Evolutionary conservation across 768 basidiomycete genomes (phyloP), one percentile per base, ranked within the genome.

Genomic region (Sarcodon aspratus): DNA sequence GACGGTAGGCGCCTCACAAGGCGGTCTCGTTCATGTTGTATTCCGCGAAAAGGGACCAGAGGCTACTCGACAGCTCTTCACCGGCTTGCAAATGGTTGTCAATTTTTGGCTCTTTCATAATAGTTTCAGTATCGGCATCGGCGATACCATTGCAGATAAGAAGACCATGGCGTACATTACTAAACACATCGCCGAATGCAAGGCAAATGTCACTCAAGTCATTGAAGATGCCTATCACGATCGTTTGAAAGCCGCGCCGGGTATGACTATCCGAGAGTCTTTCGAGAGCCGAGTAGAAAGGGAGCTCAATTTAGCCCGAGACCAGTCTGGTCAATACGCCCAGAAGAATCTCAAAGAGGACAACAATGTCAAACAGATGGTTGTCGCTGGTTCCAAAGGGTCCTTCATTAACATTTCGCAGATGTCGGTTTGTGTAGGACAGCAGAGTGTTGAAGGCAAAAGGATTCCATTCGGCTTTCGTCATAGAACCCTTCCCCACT

Each of bases 291-390:
- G 77, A 58, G 92, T 97, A 45, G 90, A 96, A 59, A 80, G 80
- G 27, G 80, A 91, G 62, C 78, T 99, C 58, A 97, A 99, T 63
- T 71, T 84, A 65, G 96, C 95, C 55, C 92, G 94, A 74, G 96
- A 98, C 61, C 78, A 79, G 44, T 92, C 92, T 31, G 96, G 96
- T 72, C 91, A 92, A 62, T 88, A 84, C 42, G 95, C 94, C n/a
- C 92, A 98, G 69, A 85, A 92, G 69, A 85, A 85, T 61, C 72
- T 98, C 76, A 98, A 98, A 75, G 90, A 91, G 64, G 94, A 96
- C 69, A 98, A 99, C 74, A 97, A 98, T 58, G 94, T 98, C 71
- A 99, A 98, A 75, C 96, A 98, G 77, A 99, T 99, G 96, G 95
- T 98, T 61, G 91, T 95, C 6, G 94, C 96, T 9, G 96, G 96